Evolutionary conservation across 371 early-diverging fungal species (phyloP).

Genomic region (Conidiobolus incongruus): DNA sequence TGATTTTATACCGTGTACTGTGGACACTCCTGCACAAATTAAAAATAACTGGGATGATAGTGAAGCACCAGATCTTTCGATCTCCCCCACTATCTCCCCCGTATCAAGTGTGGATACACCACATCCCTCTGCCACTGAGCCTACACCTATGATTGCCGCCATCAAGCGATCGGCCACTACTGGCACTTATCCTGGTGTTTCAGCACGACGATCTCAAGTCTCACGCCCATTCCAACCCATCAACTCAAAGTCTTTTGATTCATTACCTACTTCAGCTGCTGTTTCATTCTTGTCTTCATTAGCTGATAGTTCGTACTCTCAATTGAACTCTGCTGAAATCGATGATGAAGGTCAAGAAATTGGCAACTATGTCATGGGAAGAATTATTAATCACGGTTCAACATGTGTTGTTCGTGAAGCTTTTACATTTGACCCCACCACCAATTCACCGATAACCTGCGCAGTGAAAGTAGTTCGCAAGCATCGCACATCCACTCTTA

Average conservation of each 20-base stretch:
- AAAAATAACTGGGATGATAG: no score
- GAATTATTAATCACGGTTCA: constrained; percentile 35
- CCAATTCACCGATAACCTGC: constrained; percentile 32
- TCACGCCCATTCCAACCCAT: constrained; percentile 5
- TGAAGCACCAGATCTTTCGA: no score
- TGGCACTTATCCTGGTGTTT: no score
- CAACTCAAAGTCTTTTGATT: constrained; percentile 18
- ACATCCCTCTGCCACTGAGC: no score
- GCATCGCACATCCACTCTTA: no score
- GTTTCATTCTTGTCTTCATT: constrained; percentile 29
- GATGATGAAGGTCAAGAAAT: constrained; percentile 33
- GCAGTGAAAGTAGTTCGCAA: constrained; percentile 19
- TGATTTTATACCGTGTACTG: no score
- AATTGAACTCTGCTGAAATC: constrained; percentile 5
- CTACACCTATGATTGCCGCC: no score
- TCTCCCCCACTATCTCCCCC: no score
- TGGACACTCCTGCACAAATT: no score
- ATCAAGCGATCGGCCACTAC: no score
- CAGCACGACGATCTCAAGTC: no score
- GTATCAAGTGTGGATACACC: no score
- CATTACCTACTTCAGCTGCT: constrained; percentile 26
- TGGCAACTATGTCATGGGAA: constrained; percentile 30
- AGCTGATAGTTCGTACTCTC: constrained; percentile 11
- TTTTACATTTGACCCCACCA: constrained; percentile 11
- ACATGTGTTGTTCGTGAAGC: constrained; percentile 41